phyloP scores from a whole-genome alignment of 768 basidiomycete species.

The Dentipellis fragilis region DNA sequence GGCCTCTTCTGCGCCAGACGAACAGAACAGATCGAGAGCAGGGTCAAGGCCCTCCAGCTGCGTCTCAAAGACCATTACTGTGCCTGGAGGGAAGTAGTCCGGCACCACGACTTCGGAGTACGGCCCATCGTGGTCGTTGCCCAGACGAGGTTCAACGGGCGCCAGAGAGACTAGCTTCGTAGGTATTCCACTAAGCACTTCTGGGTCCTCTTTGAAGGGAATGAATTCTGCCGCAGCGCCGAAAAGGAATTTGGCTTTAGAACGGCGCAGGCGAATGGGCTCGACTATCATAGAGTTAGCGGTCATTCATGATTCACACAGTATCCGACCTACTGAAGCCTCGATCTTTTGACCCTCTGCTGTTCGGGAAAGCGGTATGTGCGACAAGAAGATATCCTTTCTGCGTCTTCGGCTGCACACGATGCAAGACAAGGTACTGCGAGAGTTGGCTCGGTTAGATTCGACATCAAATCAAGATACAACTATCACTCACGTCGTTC shows the following conservation, averaged over 20 bases:
- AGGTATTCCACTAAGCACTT: slow-evolving; percentile 61
- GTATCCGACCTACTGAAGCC: slow-evolving; percentile 52
- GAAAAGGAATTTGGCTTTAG: slow-evolving; percentile 68
- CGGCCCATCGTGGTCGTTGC: slow-evolving; percentile 54
- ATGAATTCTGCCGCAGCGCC: slow-evolving; percentile 67
- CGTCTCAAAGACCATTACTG: slow-evolving; percentile 88
- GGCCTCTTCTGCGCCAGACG: slow-evolving; percentile 58
- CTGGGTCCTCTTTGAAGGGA: slow-evolving; percentile 41
- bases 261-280: slow-evolving; percentile 75
- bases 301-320: neutral
- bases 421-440: slow-evolving; percentile 89
- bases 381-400: slow-evolving; percentile 89
- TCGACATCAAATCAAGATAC: neutral
- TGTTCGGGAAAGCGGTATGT: slow-evolving; percentile 69
- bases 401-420: slow-evolving; percentile 83
- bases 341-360: slow-evolving; percentile 70
- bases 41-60: slow-evolving; percentile 66
- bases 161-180: slow-evolving; percentile 56
- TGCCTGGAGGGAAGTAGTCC: slow-evolving; percentile 89
- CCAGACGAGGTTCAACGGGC: slow-evolving; percentile 46
- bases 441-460: neutral
- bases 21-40: slow-evolving; percentile 65
- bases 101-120: slow-evolving; percentile 78
- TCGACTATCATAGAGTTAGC: slow-evolving; percentile 41
- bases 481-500: slow-evolving; percentile 53